Evolutionary conservation across 495 filamentous ascomycete genomes (phyloP).

Genomic region (Daldinia loculata): DNA sequence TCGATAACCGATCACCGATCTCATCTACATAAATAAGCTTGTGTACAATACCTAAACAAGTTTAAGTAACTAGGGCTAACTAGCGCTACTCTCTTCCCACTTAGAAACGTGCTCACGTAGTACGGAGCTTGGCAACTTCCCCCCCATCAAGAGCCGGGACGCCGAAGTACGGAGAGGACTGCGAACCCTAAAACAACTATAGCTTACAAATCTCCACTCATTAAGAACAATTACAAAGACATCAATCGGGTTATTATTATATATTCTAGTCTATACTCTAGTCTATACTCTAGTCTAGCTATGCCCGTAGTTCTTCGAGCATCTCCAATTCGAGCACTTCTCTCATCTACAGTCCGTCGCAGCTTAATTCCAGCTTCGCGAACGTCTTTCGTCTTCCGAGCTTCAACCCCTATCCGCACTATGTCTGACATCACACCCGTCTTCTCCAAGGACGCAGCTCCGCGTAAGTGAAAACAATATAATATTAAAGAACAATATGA

Average conservation of each 20-base stretch:
- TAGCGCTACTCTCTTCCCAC: slow-evolving; percentile 5
- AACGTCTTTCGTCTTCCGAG: slow-evolving; percentile 21
- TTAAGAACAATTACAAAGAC: neutral
- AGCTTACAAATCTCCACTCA: slow-evolving; percentile 25
- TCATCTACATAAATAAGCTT: slow-evolving; percentile 3
- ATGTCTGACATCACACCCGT: slow-evolving; percentile 60
- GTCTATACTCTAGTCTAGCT: slow-evolving; percentile 12
- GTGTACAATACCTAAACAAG: neutral
- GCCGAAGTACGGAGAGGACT: slow-evolving; percentile 36
- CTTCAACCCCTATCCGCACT: slow-evolving; percentile 41
- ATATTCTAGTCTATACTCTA: slow-evolving; percentile 17
- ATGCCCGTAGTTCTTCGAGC: slow-evolving; percentile 34
- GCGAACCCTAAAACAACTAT: slow-evolving; percentile 28
- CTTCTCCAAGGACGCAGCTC: slow-evolving; percentile 61
- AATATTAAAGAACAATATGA: neutral
- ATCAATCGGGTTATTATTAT: slow-evolving; percentile 3
- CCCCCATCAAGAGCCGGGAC: slow-evolving; percentile 10
- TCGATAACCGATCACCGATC: slow-evolving; percentile 20
- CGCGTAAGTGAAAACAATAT: slow-evolving; percentile 51
- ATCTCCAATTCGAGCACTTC: slow-evolving; percentile 30
- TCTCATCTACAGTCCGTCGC: slow-evolving; percentile 31
- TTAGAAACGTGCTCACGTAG: slow-evolving; percentile 21
- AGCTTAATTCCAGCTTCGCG: slow-evolving; percentile 27
- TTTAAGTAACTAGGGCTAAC: neutral
- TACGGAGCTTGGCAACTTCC: slow-evolving; percentile 28